Percentiles rank a stretch among this genome's conserved stretches.
Evolutionary conservation across 1,139 yeast species (phyloP).

Genomic region (Suhomyces panamericanus): DNA sequence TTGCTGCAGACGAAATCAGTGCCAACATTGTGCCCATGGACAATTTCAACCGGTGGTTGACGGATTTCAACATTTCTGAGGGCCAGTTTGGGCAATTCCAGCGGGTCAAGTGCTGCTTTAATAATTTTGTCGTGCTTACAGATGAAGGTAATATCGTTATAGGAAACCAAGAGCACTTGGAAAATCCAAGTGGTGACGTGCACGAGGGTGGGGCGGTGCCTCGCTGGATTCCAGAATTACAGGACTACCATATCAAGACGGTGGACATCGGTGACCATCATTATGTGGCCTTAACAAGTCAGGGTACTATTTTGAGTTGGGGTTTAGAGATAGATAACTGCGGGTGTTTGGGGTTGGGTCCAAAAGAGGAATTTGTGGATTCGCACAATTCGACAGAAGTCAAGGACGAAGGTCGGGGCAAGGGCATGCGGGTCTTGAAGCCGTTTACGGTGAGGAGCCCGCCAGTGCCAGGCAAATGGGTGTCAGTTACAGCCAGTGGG

Average conservation of each 20-base stretch:
- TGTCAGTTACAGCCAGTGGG: conserved; percentile 68
- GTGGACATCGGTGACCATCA: conserved; percentile 78
- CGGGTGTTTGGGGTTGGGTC: conserved; percentile 74
- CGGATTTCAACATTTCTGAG: conserved; percentile 19
- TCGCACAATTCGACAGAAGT: conserved; percentile 15
- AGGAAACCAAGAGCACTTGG: conserved; percentile 31
- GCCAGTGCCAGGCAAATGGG: conserved; percentile 40
- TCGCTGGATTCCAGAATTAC: conserved; percentile 43
- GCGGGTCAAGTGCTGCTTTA: conserved; percentile 51
- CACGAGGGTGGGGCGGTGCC: conserved; percentile 23
- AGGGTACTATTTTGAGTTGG: conserved; percentile 68
- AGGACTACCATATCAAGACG: conserved; percentile 52
- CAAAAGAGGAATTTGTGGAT: conserved; percentile 27
- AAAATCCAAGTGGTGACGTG: conserved; percentile 3
- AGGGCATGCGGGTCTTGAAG: conserved; percentile 40
- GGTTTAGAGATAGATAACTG: conserved; percentile 63
- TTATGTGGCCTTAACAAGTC: conserved; percentile 56
- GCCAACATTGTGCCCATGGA: conserved; percentile 17
- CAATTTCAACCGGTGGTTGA: conserved; percentile 35
- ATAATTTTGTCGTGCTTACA: conserved; percentile 54
- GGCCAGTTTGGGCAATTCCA: conserved; percentile 30
- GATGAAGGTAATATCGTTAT: conserved; percentile 50
- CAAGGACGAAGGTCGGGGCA: conserved; percentile 30
- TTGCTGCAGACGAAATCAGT: conserved; percentile 11
- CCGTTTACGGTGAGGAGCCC: conserved; percentile 46